Evolutionary conservation across 2,329 filamentous ascomycete genomes (phyloP).

Genomic region (Arthrobotrys entomopaga): DNA sequence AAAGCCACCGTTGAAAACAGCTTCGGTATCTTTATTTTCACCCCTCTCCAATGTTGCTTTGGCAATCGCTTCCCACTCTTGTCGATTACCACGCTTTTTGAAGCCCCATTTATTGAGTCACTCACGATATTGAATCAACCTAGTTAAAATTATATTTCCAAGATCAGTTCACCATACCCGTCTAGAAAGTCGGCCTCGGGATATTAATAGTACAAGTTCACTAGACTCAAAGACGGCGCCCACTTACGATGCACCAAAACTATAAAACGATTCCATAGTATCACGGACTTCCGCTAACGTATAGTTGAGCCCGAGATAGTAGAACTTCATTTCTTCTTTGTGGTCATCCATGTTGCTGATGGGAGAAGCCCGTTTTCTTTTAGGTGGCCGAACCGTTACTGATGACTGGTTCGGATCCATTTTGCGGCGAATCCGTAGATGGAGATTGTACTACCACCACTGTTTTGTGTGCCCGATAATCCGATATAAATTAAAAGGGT

Average conservation of each 20-base stretch:
- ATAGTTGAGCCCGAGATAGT: conserved; percentile 22
- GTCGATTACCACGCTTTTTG: conserved; percentile 19
- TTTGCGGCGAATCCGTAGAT: background rate
- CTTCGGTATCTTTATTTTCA: conserved; percentile 12
- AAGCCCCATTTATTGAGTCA: conserved; percentile 44
- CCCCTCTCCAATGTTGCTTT: conserved; percentile 9
- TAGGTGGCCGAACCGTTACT: background rate
- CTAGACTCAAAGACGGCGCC: background rate
- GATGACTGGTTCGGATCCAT: background rate
- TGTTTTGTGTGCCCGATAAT: too few relatives aligned
- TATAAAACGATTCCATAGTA: conserved; percentile 32
- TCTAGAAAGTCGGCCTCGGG: background rate
- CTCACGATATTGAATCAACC: conserved; percentile 34
- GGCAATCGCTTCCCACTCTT: conserved; percentile 29
- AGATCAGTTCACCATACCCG: too few relatives aligned
- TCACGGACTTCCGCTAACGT: conserved; percentile 18
- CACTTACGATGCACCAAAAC: conserved; percentile 38
- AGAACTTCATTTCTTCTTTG: conserved; percentile 43
- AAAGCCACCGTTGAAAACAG: conserved; percentile 14
- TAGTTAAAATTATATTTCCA: conserved; percentile 10
- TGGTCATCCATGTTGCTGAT: conserved; percentile 14
- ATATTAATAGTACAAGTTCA: background rate
- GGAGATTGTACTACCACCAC: too few relatives aligned
- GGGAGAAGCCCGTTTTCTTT: conserved; percentile 29
- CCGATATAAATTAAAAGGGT: too few relatives aligned